These are phyloP conservation scores for Colletotrichum sp. DNA, from an alignment of 2,329 filamentous ascomycete genomes.

Conservation along the genomic window DNA sequence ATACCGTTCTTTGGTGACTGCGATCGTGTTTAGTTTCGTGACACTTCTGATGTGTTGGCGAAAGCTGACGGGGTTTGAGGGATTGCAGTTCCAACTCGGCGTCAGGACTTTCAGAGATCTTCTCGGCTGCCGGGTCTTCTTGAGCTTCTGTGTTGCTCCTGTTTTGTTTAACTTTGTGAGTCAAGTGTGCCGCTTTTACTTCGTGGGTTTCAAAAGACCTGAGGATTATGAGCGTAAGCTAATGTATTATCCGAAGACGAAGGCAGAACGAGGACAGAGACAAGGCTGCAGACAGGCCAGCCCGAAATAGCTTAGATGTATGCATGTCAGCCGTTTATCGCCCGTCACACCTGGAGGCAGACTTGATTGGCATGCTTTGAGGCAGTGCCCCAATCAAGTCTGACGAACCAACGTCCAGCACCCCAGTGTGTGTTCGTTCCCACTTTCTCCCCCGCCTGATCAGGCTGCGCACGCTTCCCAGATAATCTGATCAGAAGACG, in stretches of 20 bases:
- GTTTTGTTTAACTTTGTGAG: fast-evolving
- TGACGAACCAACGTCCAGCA: fast-evolving
- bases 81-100: not conserved
- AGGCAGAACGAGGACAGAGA: not conserved
- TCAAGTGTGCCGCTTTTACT: not conserved
- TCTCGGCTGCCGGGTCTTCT: not conserved
- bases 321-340: fast-evolving
- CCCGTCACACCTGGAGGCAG: not conserved
- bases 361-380: not conserved
- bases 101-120: not conserved
- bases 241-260: not conserved
- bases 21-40: fast-evolving
- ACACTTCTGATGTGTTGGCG: not conserved
- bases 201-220: not conserved
- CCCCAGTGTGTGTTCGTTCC: not conserved
- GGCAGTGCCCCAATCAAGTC: not conserved
- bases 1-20: fast-evolving
- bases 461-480: not conserved
- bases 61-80: fast-evolving
- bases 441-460: not conserved
- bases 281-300: fast-evolving
- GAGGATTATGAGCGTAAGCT: not conserved
- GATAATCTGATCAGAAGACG: not conserved
- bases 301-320: not conserved
- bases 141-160: fast-evolving